phyloP scores from a whole-genome alignment of 1,284 basidiomycete genomes.

The Fomitopsis palustris region DNA sequence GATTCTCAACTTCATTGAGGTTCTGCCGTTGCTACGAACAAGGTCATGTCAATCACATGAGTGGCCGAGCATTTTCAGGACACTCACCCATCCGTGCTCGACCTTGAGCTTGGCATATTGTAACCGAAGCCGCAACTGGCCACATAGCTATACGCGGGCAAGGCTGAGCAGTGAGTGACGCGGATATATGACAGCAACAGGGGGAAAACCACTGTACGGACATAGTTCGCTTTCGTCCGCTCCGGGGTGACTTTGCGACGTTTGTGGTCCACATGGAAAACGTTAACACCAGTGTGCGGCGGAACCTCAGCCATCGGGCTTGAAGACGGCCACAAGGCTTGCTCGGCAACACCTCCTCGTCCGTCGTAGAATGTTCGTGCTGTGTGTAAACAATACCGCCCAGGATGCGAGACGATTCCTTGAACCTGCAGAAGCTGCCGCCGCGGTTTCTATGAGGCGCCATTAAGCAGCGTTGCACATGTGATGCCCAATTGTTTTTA shows the following conservation, averaged over 20 bases:
- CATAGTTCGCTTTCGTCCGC: slow-evolving; percentile 60
- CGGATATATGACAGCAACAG: slow-evolving; percentile 4
- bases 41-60: background rate
- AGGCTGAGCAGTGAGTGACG: background rate
- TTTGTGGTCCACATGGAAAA: slow-evolving; percentile 31
- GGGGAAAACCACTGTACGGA: slow-evolving; percentile 30
- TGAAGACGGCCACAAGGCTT: background rate
- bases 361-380: background rate
- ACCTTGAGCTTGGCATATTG: slow-evolving; percentile 78
- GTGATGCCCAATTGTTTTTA: background rate
- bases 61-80: slow-evolving; percentile 9
- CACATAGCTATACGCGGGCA: slow-evolving; percentile 50
- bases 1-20: slow-evolving; percentile 73
- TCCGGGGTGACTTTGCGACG: slow-evolving; percentile 50
- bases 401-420: too few relatives aligned
- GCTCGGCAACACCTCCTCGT: background rate
- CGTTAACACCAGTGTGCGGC: background rate
- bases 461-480: background rate
- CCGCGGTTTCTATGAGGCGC: too few relatives aligned
- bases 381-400: too few relatives aligned
- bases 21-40: slow-evolving; percentile 61
- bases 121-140: slow-evolving; percentile 70
- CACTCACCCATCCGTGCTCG: slow-evolving; percentile 73
- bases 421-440: too few relatives aligned
- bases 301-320: background rate